phyloP scores from a whole-genome alignment of 306 rosid species.

The Dryas alaskensis region DNA sequence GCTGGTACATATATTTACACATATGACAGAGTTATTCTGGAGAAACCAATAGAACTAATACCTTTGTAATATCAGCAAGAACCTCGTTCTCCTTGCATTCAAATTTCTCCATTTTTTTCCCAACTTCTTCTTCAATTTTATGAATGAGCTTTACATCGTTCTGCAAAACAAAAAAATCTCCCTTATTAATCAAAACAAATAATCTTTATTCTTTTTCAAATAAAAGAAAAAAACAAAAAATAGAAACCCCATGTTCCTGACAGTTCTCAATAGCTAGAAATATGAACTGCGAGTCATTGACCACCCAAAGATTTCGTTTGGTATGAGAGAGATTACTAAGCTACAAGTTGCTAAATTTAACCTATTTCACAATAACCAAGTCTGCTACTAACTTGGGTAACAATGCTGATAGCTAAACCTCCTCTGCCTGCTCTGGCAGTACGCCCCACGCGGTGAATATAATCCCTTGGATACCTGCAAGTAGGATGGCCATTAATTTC shows the following conservation, averaged over 20 bases:
- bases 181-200: constrained; percentile 1
- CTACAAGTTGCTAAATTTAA: neutral
- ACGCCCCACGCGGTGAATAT: constrained; percentile 91
- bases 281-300: neutral
- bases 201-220: neutral
- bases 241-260: neutral
- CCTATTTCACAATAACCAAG: neutral
- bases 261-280: neutral
- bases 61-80: constrained; percentile 59
- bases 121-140: constrained; percentile 64
- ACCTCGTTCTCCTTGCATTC: constrained; percentile 77
- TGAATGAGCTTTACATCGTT: constrained; percentile 67
- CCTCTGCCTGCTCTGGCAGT: constrained; percentile 95
- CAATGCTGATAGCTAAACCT: constrained; percentile 75
- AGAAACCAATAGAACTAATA: constrained; percentile 18
- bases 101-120: constrained; percentile 54
- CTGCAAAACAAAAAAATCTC: constrained; percentile 37
- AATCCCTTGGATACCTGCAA: constrained; percentile 74
- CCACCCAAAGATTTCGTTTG: neutral
- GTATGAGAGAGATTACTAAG: neutral
- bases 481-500: constrained; percentile 19
- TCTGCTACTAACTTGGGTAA: constrained; percentile 50
- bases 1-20: neutral
- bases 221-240: neutral
- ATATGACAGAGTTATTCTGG: neutral